A percentile compares a stretch with the other conserved stretches of the same genome.
phyloP scores from a whole-genome alignment of 1,139 yeast genomes.

The Zhuliangozyma parablackwelliae region DNA sequence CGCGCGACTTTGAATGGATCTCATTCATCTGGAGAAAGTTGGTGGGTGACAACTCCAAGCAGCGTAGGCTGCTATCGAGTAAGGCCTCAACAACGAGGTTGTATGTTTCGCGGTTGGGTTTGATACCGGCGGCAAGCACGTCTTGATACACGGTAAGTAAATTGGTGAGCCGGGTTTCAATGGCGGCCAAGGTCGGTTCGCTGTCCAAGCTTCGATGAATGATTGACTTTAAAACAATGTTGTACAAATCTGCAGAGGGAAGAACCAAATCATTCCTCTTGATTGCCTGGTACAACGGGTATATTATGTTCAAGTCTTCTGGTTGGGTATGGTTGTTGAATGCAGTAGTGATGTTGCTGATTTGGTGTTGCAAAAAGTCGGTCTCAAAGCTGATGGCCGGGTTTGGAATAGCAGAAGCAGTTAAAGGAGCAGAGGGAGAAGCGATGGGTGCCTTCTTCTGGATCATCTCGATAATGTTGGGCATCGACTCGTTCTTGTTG shows the following conservation, averaged over 20 bases:
- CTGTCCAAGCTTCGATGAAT: constrained; percentile 24
- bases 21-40: constrained; percentile 18
- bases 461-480: constrained; percentile 2
- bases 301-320: constrained; percentile 28
- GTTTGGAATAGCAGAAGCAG: neutral
- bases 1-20: constrained; percentile 46
- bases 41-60: constrained; percentile 10
- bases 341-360: constrained; percentile 15
- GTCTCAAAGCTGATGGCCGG: constrained; percentile 16
- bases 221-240: constrained; percentile 35
- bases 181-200: constrained; percentile 19
- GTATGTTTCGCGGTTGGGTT: constrained; percentile 54
- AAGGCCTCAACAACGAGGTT: constrained; percentile 48
- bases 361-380: constrained; percentile 20
- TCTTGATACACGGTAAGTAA: constrained; percentile 67
- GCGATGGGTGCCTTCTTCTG: neutral
- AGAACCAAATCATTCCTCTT: constrained; percentile 32
- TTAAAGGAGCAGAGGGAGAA: neutral
- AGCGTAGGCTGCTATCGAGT: constrained; percentile 43
- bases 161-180: constrained; percentile 47
- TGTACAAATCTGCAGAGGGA: constrained; percentile 32
- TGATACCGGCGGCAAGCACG: constrained; percentile 39
- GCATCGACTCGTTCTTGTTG: constrained; percentile 1
- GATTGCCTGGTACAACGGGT: constrained; percentile 42
- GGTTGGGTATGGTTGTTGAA: constrained; percentile 13